Conservation (phyloP, 768 basidiomycete genomes). For the Kondoa malvinella region DNA sequence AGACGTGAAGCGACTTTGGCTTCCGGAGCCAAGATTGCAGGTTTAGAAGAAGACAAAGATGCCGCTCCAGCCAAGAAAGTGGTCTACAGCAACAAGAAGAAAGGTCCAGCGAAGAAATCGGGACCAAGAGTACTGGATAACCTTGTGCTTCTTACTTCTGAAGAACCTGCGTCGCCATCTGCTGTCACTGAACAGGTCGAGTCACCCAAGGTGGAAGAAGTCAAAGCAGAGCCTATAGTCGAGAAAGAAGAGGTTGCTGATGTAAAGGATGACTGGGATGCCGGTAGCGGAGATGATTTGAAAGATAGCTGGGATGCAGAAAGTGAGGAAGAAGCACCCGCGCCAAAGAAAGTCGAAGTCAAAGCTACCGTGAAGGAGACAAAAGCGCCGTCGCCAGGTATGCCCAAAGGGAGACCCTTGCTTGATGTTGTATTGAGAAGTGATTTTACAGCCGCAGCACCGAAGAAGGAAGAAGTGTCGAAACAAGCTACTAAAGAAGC, state of each 20-base stretch:
- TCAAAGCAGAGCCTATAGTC: conserved; percentile 5
- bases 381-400: too few relatives aligned
- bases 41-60: conserved; percentile 38
- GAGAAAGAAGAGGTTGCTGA: conserved; percentile 38
- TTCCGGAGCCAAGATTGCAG: conserved; percentile 77
- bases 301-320: not conserved
- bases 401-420: too few relatives aligned
- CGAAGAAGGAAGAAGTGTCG: conserved; percentile 2
- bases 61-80: conserved; percentile 47
- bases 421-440: too few relatives aligned
- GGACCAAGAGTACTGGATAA: conserved; percentile 28
- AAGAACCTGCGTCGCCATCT: conserved; percentile 21
- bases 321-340: not conserved
- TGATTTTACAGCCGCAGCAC: not conserved
- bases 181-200: conserved; percentile 4
- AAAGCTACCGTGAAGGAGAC: not conserved
- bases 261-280: conserved; percentile 47
- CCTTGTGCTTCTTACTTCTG: conserved; percentile 6
- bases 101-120: conserved; percentile 18
- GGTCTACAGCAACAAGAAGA: conserved; percentile 45
- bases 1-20: conserved; percentile 77
- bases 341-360: not conserved
- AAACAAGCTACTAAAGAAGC: conserved; percentile 9
- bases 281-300: conserved; percentile 29
- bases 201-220: conserved; percentile 29